phyloP scores from a whole-genome alignment of 495 filamentous ascomycete genomes.

The Parathielavia hyrcaniae region DNA sequence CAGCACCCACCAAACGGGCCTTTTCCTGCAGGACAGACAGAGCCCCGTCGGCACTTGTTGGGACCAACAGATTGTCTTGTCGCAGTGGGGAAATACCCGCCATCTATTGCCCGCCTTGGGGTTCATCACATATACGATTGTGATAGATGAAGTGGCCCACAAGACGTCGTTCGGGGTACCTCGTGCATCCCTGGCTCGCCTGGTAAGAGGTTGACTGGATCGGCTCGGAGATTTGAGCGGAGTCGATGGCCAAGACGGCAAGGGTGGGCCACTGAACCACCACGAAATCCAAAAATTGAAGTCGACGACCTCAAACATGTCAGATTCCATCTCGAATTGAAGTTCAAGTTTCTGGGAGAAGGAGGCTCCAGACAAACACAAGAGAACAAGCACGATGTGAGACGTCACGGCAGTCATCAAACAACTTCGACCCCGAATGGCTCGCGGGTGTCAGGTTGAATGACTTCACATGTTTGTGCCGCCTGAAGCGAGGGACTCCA shows the following conservation, averaged over 20 bases:
- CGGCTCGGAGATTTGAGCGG: slow-evolving; percentile 18
- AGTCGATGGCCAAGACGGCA: background rate
- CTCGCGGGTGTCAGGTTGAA: too few species aligned
- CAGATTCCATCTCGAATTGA: too few species aligned
- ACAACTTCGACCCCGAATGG: background rate
- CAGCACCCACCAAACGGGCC: background rate
- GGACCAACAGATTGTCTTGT: background rate
- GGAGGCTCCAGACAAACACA: too few species aligned
- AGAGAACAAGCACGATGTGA: too few species aligned
- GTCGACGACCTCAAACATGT: too few species aligned
- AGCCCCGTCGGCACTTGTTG: background rate
- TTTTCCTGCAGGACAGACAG: background rate
- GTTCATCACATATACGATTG: background rate
- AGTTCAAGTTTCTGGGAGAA: too few species aligned
- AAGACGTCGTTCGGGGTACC: background rate
- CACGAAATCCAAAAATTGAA: too few species aligned
- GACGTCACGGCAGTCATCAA: too few species aligned
- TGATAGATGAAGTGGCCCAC: background rate
- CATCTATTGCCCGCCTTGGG: background rate
- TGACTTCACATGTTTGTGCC: too few species aligned
- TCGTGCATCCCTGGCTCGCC: too few species aligned
- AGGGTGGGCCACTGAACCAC: too few species aligned
- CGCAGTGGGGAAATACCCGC: background rate
- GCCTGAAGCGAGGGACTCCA: too few species aligned
- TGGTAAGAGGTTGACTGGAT: slow-evolving; percentile 9